Evolutionary conservation across 2,329 filamentous ascomycete species (phyloP).

Genomic region (Zelopaecilomyces penicillatus): DNA sequence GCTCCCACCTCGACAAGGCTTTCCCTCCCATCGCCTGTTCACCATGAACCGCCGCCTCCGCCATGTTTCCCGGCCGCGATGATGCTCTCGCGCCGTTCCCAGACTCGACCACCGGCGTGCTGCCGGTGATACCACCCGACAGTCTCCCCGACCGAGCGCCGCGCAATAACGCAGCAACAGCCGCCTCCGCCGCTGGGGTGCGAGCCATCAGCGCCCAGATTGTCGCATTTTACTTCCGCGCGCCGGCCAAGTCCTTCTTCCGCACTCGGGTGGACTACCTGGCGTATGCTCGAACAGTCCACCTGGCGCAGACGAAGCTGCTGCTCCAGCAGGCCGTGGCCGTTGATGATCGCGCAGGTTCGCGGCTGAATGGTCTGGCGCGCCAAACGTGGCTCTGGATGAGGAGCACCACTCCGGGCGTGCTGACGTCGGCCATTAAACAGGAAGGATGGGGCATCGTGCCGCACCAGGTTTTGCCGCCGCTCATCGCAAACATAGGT

Average conservation of each 20-base stretch:
- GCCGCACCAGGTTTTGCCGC: slow-evolving; percentile 68
- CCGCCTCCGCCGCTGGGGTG: slow-evolving; percentile 77
- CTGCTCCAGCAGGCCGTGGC: slow-evolving; percentile 30
- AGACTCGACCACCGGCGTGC: slow-evolving; percentile 27
- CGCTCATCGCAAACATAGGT: slow-evolving; percentile 63
- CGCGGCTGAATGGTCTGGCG: slow-evolving; percentile 23
- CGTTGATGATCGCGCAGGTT: slow-evolving; percentile 22
- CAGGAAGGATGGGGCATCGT: slow-evolving; percentile 68
- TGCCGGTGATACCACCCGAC: slow-evolving; percentile 37
- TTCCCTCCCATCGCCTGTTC: slow-evolving; percentile 3
- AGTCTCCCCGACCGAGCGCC: slow-evolving; percentile 37
- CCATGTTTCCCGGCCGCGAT: slow-evolving; percentile 27
- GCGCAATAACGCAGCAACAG: slow-evolving; percentile 51
- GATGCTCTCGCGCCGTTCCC: slow-evolving; percentile 20
- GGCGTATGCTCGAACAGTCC: slow-evolving; percentile 47
- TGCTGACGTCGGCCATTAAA: slow-evolving; percentile 58
- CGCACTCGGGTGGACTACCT: slow-evolving; percentile 80
- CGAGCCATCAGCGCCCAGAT: slow-evolving; percentile 76
- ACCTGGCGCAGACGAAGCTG: slow-evolving; percentile 35
- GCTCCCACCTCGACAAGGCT: too few relatives aligned
- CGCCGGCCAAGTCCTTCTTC: slow-evolving; percentile 89
- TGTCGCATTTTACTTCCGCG: slow-evolving; percentile 84
- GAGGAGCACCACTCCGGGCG: slow-evolving; percentile 59
- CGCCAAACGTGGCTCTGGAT: slow-evolving; percentile 41
- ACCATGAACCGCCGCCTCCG: slow-evolving; percentile 22